A percentile compares a stretch with the other conserved stretches of the same genome.
Conservation (phyloP, 345 rosid genomes). For the Lepidium sativum region DNA sequence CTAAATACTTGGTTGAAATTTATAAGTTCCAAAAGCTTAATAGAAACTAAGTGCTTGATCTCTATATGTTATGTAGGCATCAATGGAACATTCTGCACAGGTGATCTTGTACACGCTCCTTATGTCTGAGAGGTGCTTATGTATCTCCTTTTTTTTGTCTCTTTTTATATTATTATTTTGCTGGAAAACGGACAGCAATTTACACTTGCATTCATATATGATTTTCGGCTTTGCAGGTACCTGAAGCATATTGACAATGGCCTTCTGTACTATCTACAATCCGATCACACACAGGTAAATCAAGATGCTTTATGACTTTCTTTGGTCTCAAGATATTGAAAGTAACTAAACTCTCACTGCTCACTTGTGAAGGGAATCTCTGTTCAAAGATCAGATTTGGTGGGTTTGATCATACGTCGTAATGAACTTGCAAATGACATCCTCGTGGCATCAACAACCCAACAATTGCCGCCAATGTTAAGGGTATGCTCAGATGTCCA, state of each 20-base stretch:
- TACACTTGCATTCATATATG: neutral
- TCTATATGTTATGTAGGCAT: conserved; percentile 50
- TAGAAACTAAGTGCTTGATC: neutral
- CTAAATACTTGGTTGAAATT: neutral
- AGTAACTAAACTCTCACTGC: conserved; percentile 11
- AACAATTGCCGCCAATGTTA: conserved; percentile 82
- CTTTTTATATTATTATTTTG: neutral
- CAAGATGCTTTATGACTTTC: conserved; percentile 9
- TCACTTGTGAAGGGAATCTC: conserved; percentile 52
- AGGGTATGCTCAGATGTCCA: conserved; percentile 40
- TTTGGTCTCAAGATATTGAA: neutral
- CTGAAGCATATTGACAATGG: conserved; percentile 70
- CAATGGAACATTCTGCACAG: conserved; percentile 88
- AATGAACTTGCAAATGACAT: conserved; percentile 87
- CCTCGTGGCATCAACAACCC: conserved; percentile 59
- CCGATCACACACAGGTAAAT: conserved; percentile 80
- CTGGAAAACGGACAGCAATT: neutral
- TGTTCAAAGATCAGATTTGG: conserved; percentile 76
- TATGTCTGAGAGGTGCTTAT: conserved; percentile 87
- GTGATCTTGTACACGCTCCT: conserved; percentile 94
- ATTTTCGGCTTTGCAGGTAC: conserved; percentile 44
- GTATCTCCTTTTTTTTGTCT: neutral
- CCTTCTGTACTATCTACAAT: conserved; percentile 74
- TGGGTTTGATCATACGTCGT: conserved; percentile 90
- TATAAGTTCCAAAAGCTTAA: conserved; percentile 10